Evolutionary conservation across 2,329 filamentous ascomycete species (phyloP).

Genomic region (Alternaria brassicae): DNA sequence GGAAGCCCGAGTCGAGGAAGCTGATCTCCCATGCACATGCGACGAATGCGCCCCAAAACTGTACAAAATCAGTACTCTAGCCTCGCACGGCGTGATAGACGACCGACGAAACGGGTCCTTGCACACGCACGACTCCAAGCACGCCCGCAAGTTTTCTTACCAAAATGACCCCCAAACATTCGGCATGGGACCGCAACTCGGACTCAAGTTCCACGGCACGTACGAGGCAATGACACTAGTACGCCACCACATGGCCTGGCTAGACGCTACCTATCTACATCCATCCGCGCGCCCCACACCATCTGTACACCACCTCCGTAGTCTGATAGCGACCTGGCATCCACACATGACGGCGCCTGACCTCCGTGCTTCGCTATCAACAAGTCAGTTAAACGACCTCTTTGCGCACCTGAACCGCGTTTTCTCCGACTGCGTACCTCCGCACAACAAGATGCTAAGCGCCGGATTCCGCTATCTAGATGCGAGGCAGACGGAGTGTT

Average conservation of each 20-base stretch:
- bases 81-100: conserved; percentile 17
- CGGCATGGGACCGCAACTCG: conserved; percentile 3
- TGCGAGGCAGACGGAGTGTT: conserved; percentile 12
- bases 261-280: conserved; percentile 21
- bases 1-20: conserved; percentile 5
- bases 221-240: conserved; percentile 27
- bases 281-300: background rate
- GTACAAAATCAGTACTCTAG: conserved; percentile 15
- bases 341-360: conserved; percentile 12
- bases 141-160: background rate
- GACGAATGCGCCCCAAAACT: conserved; percentile 23
- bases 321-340: conserved; percentile 17
- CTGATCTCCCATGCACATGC: conserved; percentile 16
- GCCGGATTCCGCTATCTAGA: conserved; percentile 17
- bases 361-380: conserved; percentile 16
- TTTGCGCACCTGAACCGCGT: conserved; percentile 19
- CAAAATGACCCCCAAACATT: background rate
- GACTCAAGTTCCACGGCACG: conserved; percentile 17
- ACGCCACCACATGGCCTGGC: conserved; percentile 22
- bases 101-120: background rate
- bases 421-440: conserved; percentile 19
- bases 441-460: conserved; percentile 11
- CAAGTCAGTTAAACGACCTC: conserved; percentile 11
- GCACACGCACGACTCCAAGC: background rate
- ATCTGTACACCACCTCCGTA: conserved; percentile 11